Evolutionary conservation across 1,284 basidiomycete species (phyloP), one percentile per base, ranked within the genome.

Genomic region (Ustilago cynodontis): DNA sequence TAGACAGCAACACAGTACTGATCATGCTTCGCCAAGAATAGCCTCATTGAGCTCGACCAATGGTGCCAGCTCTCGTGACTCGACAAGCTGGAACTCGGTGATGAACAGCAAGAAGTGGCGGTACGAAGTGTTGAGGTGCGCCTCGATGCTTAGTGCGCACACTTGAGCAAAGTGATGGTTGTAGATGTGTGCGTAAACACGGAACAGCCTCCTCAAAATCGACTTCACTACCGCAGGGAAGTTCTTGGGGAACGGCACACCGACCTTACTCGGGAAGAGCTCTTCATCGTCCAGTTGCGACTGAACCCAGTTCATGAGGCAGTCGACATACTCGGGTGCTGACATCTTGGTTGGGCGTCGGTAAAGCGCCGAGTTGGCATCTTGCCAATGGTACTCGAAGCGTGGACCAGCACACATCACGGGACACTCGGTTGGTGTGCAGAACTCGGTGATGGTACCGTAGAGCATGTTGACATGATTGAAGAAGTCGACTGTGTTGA

Each of bases 101-200:
- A 98, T 91, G 86, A 99, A 98, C 53, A 99, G 89, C 88, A 98
- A 93, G 88, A 99, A 99, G 88, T 99, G 97, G 31, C 94, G 91
- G 87, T 99, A 99, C 85, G 95, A 98, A 3, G 97, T 99, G 87
- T 99, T 99, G 79, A 99, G 89, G 86, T 99, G 97, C 0, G 96
- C 96, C 90, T 99, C 97, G 71, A 99, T 98, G 16, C 95, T 95
- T 55, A 99, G 88, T 9, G 96, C 97, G 86, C 96, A 99, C 71
- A 99, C 94, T 85, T 98, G 96, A 82, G 98, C 96, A 87, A 99
- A 99, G 87, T 99, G 97, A 82, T 95, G 95, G 89, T 96, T 97
- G 89, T 99, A 99, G 82, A 99, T 92, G 87, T 99, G 97, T 24
- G 95, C 97, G 85, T 99, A 99, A 47, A 99, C 93, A 16, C 97